Evolutionary conservation across 2,329 filamentous ascomycete genomes (phyloP), one percentile per base, ranked within the genome.

Genomic region (Monosporascus sp.): DNA sequence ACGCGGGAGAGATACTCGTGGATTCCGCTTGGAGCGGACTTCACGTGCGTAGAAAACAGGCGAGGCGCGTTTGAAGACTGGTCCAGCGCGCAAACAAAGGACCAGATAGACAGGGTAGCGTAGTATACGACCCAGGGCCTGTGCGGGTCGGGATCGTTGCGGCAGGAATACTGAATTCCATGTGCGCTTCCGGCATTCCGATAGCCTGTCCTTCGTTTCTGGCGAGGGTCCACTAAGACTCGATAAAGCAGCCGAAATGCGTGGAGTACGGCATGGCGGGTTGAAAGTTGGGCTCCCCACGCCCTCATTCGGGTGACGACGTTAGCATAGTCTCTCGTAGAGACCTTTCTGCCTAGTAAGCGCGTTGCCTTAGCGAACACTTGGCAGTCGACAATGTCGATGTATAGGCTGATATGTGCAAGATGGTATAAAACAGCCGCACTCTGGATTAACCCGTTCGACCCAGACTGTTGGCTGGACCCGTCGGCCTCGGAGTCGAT

Each of bases 81-180:
- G 51, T 91, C 88, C 15, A 93, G 72, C 0, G 91, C 89, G 62
- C 85, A 91, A 3, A 90, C 90, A 64, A 93, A 96, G 3, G 84
- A 88, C 90, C 91, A 96, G 11, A 96, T 90, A 48, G 90, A 88
- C 51, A 96, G 74, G 0, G 86, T 84, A 0, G 91, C 88, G 62
- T 93, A 93, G 72, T 96, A 96, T 66, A 96, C 80, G 44, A 95
- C 88, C 91, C 91, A 96, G 0, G 91, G 89, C 26, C 91, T 80
- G 62, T 96, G 93, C 22, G 94, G 84, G 26, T 96, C 82, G 31
- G 86, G 83, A 65, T 96, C 91, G 59, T 87, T 85, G 37, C 86
- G 82, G 14, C 89, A 86, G 1, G 84, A 87, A 69, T 96, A 96
- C 18, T 79, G 71, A 31, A 74, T 74, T 4, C 70, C 70, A 15